These are phyloP conservation scores for Aspergillus vadensis DNA, from an alignment of 2,329 filamentous ascomycete species.

Conservation along the genomic window DNA sequence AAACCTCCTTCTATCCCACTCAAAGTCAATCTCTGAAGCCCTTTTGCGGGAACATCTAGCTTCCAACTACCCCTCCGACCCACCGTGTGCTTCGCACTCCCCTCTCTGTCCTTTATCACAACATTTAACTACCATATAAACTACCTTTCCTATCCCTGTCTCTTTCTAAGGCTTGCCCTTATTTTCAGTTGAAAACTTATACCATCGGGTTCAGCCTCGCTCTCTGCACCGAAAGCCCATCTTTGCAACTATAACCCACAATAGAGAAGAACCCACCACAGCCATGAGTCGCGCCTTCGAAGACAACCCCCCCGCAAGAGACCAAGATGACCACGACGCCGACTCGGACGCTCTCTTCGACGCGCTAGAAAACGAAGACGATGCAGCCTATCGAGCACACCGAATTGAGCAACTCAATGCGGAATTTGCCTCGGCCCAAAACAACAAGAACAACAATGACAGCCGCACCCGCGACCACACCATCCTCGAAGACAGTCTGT, in stretches of 20 bases:
- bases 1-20: neutral
- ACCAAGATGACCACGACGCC: constrained; percentile 50
- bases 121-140: neutral
- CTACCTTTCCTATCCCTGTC: neutral
- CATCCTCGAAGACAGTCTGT: constrained; percentile 30
- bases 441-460: neutral
- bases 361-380: constrained; percentile 56
- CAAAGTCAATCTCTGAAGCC: neutral
- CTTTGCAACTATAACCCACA: neutral
- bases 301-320: constrained; percentile 21
- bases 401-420: constrained; percentile 62
- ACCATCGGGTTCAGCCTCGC: neutral
- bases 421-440: constrained; percentile 55
- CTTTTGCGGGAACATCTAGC: neutral
- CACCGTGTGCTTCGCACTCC: neutral
- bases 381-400: constrained; percentile 57
- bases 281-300: constrained; percentile 33
- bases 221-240: neutral
- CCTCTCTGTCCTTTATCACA: neutral
- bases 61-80: neutral
- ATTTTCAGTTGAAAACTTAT: neutral
- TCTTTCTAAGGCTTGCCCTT: neutral
- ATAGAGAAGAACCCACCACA: neutral
- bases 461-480: constrained; percentile 25
- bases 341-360: constrained; percentile 62